Evolutionary conservation across 805 yeast genomes (phyloP), one percentile per base, ranked within the genome.

Genomic region (Cyberlindnera mycetangii): DNA sequence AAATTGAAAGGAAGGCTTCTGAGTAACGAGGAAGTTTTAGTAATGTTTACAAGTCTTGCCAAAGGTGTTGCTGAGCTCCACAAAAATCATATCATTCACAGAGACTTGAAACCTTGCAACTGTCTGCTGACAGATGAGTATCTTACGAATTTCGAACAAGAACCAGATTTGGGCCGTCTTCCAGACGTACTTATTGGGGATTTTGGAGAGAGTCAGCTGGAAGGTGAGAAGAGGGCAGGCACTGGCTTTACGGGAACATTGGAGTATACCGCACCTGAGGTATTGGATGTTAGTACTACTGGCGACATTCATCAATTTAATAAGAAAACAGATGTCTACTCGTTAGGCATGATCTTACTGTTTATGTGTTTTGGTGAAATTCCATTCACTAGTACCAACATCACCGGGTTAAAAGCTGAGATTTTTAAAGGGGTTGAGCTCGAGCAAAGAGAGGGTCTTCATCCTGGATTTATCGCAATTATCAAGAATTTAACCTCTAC

Each of bases 91-190:
- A 80, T 89, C 24, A 75, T 89, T n/a, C 97, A 89, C 58, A 71
- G 97, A 24, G 97, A 89, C 61, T 69, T 89, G 49, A 89, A 89
- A 55, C 97, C 97, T 0, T 85, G 95, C 1, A 89, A 89, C 56
- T 88, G 96, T 65, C 68, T 89, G 21, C 65, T 89, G 39, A 45
- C 69, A 2, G 52, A 55, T 4, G 49, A 53, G 20, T 66, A 59
- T 19, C 16, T 52, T 10, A 42, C 50, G 10, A 48, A 47, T 20
- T 51, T 53, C 9, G 37, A 44, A 25, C 32, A 37, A 4, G 46
- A 43, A 3, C 48, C 46, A 1, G 46, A 54, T 14, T 32, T 49
- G 4, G 47, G 45, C 8, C 48, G 49, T 20, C 68, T 83, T 11
- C 96, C 96, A 0, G 75, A 72, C n/a, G 77, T 87, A 2, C 70